phyloP scores from a whole-genome alignment of 2,329 filamentous ascomycete genomes.

The Aspergillus ochraceus region DNA sequence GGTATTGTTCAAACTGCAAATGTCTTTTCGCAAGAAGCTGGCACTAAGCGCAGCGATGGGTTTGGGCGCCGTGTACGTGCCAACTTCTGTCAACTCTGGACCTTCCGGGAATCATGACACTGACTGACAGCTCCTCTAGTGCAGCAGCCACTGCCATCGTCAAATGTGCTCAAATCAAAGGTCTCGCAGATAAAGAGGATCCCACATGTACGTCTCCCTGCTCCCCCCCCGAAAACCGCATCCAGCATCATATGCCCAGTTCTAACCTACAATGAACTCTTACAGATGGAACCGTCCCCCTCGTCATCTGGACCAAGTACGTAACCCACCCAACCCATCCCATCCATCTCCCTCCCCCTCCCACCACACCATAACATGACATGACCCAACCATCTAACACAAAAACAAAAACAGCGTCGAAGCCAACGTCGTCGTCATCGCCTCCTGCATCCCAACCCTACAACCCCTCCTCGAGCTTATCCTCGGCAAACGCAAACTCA shows the following conservation, averaged over 20 bases:
- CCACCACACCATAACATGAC: too few species aligned
- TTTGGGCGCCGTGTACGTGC: constrained; percentile 26
- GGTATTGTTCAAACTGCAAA: constrained; percentile 2
- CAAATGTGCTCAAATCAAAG: constrained; percentile 31
- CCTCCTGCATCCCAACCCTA: constrained; percentile 36
- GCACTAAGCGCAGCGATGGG: constrained; percentile 20
- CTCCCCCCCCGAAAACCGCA: background rate
- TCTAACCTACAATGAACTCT: background rate
- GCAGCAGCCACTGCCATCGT: constrained; percentile 29
- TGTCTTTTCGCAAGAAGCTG: constrained; percentile 11
- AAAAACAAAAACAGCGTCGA: constrained; percentile 24
- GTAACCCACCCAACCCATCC: background rate
- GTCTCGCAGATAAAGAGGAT: constrained; percentile 28
- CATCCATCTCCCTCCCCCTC: too few species aligned
- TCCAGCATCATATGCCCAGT: background rate
- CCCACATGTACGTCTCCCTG: constrained; percentile 27
- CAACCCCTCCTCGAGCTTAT: constrained; percentile 31
- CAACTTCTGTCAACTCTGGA: background rate
- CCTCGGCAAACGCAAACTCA: constrained; percentile 13
- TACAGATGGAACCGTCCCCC: constrained; percentile 32
- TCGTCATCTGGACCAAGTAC: constrained; percentile 50
- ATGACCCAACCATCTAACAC: background rate
- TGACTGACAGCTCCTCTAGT: constrained; percentile 18
- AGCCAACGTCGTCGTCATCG: constrained; percentile 34
- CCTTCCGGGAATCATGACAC: background rate